Conservation (phyloP, 2,329 filamentous ascomycete species). For the Neospermospora avenae region DNA sequence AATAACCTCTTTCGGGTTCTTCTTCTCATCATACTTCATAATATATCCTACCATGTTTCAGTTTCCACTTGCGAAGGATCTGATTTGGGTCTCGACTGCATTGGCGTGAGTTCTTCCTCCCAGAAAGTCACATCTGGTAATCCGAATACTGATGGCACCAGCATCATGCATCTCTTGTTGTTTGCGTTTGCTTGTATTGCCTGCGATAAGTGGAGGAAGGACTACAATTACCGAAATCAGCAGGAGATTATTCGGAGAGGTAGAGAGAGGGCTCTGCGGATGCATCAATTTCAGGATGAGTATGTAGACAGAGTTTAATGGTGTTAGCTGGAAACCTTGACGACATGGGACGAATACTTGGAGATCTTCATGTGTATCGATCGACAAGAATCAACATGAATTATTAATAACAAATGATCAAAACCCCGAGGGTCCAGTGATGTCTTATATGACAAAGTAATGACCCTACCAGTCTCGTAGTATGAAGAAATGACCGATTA, state of each 20-base stretch:
- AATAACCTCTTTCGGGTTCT: neutral
- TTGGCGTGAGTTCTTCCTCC: neutral
- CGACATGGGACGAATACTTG: neutral
- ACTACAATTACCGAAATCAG: neutral
- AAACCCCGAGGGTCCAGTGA: no score
- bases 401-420: no score
- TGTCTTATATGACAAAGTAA: no score
- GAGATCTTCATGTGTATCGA: neutral
- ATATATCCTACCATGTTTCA: neutral
- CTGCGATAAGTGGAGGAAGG: constrained; percentile 4
- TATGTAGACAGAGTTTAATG: neutral
- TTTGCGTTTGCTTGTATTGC: constrained; percentile 4
- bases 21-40: constrained; percentile 3
- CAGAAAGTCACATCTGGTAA: neutral
- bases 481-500: no score
- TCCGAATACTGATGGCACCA: neutral
- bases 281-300: constrained; percentile 1
- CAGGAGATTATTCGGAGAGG: constrained; percentile 3
- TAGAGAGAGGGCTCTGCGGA: neutral
- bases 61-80: neutral
- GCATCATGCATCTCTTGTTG: constrained; percentile 1
- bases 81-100: constrained; percentile 6
- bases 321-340: neutral
- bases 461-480: no score
- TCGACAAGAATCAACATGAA: no score